Evolutionary conservation across 306 rosid genomes (phyloP).

Genomic region (Sicyos baderoa): DNA sequence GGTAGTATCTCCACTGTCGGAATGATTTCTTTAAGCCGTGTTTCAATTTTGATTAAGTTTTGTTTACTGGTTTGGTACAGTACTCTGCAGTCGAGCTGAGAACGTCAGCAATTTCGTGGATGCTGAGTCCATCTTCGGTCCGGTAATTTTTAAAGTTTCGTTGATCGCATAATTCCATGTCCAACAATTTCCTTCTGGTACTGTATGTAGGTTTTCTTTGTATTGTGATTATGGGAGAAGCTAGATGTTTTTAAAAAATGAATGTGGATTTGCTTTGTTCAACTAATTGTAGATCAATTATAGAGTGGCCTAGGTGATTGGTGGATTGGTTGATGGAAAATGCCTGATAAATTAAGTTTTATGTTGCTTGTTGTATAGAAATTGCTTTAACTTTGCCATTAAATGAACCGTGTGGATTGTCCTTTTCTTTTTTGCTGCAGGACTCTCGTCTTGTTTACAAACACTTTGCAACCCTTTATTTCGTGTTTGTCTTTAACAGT

Average conservation of each 20-base stretch:
- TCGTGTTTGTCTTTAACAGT: slow-evolving; percentile 76
- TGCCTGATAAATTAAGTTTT: slow-evolving; percentile 3
- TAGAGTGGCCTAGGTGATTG: neutral
- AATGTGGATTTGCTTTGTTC: slow-evolving; percentile 1
- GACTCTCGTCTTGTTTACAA: slow-evolving; percentile 86
- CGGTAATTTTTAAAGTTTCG: slow-evolving; percentile 42
- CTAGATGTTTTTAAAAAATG: neutral
- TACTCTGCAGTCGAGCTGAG: slow-evolving; percentile 80
- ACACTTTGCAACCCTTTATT: slow-evolving; percentile 83
- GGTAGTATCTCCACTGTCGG: neutral
- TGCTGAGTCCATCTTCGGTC: slow-evolving; percentile 74
- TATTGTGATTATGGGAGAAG: neutral
- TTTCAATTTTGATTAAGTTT: slow-evolving; percentile 12
- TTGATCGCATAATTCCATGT: neutral
- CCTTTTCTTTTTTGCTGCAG: slow-evolving; percentile 36
- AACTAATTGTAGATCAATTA: too few species aligned
- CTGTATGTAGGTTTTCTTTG: neutral
- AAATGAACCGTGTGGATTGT: slow-evolving; percentile 1
- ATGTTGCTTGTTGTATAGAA: neutral
- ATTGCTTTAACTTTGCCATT: neutral
- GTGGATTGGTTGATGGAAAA: neutral
- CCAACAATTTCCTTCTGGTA: slow-evolving; percentile 7
- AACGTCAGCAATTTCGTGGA: slow-evolving; percentile 83
- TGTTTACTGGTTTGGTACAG: slow-evolving; percentile 27
- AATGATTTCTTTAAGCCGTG: neutral